Evolutionary conservation across 2,329 filamentous ascomycete genomes (phyloP), one percentile per base, ranked within the genome.

Genomic region (Colletotrichum liriopes): DNA sequence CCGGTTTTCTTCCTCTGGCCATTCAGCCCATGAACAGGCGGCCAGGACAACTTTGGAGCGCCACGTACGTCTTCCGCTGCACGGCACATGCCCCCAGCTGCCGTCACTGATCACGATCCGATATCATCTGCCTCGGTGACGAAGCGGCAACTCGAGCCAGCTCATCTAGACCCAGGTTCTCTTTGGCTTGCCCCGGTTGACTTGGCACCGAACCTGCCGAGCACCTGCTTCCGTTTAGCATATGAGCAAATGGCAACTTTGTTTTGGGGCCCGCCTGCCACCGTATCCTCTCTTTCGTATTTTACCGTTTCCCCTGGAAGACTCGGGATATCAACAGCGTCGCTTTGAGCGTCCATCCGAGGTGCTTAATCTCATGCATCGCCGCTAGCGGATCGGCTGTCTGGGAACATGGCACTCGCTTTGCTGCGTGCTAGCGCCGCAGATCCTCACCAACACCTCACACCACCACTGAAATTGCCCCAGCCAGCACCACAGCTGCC

Each of bases 51-150:
- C 16, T 54, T 14, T 35, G 51, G 18, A 35, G 54, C 54, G 54
- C 54, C 35, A 58, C 54, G n/a, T 58, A 58, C 35, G 35, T 23
- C n/a, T 41, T 41, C 35, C 23, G 43, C 52, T 39, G 52, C 23
- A 37, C 23, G 37, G 32, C 66, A 58, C 59, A 49, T 52, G 43
- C 49, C 43, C 35, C n/a, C 20, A 43, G n/a, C 35, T 23, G 52
- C 18, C 20, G 5, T 37, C 5, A 37, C 35, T 29, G 32, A 43
- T 55, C 56, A 49, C 41, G 41, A 45, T 56, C 51, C n/a, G 45
- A 59, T 41, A 37, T 63, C 58, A 58, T 43, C 45, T 64, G 65
- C 65, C 51, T 72, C 51, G 64, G 47, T 71, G 55, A 52, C 23
- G 45, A 63, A 51, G 41, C 67, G 39, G 32, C 32, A 37, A 29